Conservation (phyloP, 331 rosid species). For the Telfairia occidentalis region DNA sequence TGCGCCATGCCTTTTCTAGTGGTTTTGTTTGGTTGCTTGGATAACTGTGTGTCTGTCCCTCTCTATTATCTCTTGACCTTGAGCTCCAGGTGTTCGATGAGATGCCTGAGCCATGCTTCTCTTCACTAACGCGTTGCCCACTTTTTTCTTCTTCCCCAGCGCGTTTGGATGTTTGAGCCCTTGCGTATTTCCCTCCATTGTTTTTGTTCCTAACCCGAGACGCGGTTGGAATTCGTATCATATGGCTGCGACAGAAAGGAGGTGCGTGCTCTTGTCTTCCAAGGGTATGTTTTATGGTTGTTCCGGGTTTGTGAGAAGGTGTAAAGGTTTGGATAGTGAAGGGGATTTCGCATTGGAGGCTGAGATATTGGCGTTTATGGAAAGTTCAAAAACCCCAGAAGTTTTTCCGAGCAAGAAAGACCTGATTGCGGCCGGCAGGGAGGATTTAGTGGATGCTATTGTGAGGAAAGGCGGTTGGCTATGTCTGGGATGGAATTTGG, state of each 20-base stretch:
- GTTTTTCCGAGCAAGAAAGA: conserved; percentile 66
- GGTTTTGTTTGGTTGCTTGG: conserved; percentile 24
- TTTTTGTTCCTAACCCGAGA: neutral
- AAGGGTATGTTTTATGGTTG: conserved; percentile 21
- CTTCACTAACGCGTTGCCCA: conserved; percentile 20
- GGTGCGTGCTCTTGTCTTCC: conserved; percentile 14
- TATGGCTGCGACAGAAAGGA: conserved; percentile 8
- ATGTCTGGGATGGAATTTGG: conserved; percentile 64
- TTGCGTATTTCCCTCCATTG: conserved; percentile 16
- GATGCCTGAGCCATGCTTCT: conserved; percentile 85
- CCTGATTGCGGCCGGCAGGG: conserved; percentile 61
- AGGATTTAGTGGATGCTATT: conserved; percentile 67
- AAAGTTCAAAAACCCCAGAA: conserved; percentile 40
- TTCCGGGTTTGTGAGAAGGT: conserved; percentile 38
- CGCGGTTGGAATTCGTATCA: conserved; percentile 9
- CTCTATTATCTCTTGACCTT: neutral
- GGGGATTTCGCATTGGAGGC: conserved; percentile 50
- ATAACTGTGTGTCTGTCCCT: neutral
- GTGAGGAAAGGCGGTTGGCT: conserved; percentile 72
- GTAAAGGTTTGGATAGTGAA: conserved; percentile 32
- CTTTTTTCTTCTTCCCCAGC: conserved; percentile 7
- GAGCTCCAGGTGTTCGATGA: conserved; percentile 48
- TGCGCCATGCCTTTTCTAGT: neutral
- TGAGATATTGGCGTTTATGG: conserved; percentile 79
- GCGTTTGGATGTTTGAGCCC: conserved; percentile 5